phyloP scores from a whole-genome alignment of 768 basidiomycete species.

The Amanita pallidorosea region DNA sequence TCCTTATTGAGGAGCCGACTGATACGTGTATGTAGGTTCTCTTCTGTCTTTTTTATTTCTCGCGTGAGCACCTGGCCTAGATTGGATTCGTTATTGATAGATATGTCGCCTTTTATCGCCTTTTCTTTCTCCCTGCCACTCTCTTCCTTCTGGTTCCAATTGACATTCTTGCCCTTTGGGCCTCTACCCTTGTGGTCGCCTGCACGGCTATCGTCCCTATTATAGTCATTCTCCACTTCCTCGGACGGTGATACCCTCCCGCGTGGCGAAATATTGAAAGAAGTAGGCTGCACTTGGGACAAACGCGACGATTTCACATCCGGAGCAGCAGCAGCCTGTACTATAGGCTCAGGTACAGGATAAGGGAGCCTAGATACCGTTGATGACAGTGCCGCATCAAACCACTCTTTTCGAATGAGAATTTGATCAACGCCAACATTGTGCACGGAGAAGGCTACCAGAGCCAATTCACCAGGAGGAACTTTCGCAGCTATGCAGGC shows the following conservation, averaged over 20 bases:
- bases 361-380: constrained; percentile 54
- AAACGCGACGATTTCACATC: constrained; percentile 15
- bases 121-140: constrained; percentile 19
- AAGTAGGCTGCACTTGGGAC: constrained; percentile 1
- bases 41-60: constrained; percentile 79
- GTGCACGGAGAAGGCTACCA: constrained; percentile 86
- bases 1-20: constrained; percentile 76
- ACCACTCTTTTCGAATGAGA: constrained; percentile 80
- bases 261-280: constrained; percentile 25
- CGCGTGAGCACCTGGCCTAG: constrained; percentile 52
- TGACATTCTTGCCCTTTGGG: constrained; percentile 47
- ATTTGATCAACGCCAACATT: constrained; percentile 85
- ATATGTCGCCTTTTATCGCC: constrained; percentile 24
- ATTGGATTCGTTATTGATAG: constrained; percentile 37
- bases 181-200: constrained; percentile 32
- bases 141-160: constrained; percentile 46
- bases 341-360: constrained; percentile 19
- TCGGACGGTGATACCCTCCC: constrained; percentile 65
- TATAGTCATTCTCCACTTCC: constrained; percentile 57
- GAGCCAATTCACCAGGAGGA: constrained; percentile 61
- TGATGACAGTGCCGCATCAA: constrained; percentile 49
- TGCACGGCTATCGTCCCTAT: constrained; percentile 45
- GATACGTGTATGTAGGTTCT: constrained; percentile 64
- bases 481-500: constrained; percentile 79
- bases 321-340: constrained; percentile 8